A percentile compares a stretch with the other conserved stretches of the same genome.
Conservation (phyloP, 108 stramenopile genomes). For the Pelagomonas calceolata region DNA sequence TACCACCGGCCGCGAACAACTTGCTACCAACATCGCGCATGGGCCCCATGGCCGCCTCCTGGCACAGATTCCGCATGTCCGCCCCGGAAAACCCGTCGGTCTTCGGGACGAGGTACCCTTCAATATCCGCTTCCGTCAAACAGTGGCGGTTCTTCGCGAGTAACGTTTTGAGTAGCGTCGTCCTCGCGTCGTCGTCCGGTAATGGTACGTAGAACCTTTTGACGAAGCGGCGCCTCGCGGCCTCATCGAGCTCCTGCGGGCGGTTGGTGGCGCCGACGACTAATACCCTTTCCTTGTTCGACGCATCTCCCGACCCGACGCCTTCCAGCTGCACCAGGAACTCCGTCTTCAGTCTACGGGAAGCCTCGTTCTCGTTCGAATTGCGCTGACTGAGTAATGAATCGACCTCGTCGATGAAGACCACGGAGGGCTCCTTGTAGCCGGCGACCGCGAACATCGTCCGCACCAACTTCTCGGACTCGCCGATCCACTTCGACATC, state of each 20-base stretch:
- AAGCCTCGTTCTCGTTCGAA: slow-evolving; percentile 84
- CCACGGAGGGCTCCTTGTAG: slow-evolving; percentile 73
- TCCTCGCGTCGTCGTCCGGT: slow-evolving; percentile 63
- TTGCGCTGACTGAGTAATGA: slow-evolving; percentile 78
- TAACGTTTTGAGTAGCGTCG: slow-evolving; percentile 57
- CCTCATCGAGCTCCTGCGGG: slow-evolving; percentile 97
- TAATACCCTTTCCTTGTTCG: slow-evolving; percentile 67
- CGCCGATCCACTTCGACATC: slow-evolving; percentile 98
- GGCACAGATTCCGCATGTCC: slow-evolving; percentile 75
- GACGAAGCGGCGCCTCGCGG: slow-evolving; percentile 75
- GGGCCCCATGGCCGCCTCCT: slow-evolving; percentile 90
- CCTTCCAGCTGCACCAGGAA: slow-evolving; percentile 88
- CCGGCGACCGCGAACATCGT: slow-evolving; percentile 92
- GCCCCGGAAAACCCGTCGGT: slow-evolving; percentile 84
- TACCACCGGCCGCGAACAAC: slow-evolving; percentile 41
- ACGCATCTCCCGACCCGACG: slow-evolving; percentile 44
- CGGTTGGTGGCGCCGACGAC: slow-evolving; percentile 95
- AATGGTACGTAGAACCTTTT: slow-evolving; percentile 87
- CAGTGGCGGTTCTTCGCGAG: slow-evolving; percentile 67
- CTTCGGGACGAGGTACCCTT: slow-evolving; percentile 48
- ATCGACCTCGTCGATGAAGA: slow-evolving; percentile 95
- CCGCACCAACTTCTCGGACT: slow-evolving; percentile 92
- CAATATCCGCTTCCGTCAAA: slow-evolving; percentile 54
- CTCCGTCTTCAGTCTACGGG: slow-evolving; percentile 82
- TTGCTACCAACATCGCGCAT: slow-evolving; percentile 39